These are phyloP conservation scores for Tarenaya hassleriana DNA, from an alignment of 345 rosid species.

Conservation along the genomic window DNA sequence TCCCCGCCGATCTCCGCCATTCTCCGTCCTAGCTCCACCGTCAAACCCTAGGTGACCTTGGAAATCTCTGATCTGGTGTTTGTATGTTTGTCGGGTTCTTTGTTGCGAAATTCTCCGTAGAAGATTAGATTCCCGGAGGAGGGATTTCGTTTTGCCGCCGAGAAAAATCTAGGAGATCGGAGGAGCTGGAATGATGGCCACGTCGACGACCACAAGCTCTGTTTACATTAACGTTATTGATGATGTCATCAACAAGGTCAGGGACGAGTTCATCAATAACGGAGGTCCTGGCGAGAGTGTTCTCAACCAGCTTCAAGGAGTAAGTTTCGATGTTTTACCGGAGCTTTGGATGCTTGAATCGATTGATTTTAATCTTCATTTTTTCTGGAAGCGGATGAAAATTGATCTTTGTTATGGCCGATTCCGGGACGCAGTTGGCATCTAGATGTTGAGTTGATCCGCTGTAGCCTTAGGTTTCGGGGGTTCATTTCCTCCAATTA, in stretches of 20 bases:
- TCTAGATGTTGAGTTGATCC: slow-evolving; percentile 29
- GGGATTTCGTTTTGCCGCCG: neutral
- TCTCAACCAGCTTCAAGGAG: slow-evolving; percentile 88
- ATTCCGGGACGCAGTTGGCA: neutral
- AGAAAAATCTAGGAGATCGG: slow-evolving; percentile 12
- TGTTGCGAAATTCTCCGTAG: neutral
- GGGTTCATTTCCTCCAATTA: neutral
- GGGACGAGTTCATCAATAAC: slow-evolving; percentile 73
- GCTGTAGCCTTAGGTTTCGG: slow-evolving; percentile 34
- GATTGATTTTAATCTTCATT: neutral
- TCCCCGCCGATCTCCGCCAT: slow-evolving; percentile 25
- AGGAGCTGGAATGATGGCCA: slow-evolving; percentile 41
- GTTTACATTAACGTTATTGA: slow-evolving; percentile 87
- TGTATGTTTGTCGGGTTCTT: neutral
- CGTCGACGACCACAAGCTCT: slow-evolving; percentile 56
- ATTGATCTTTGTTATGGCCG: slow-evolving; percentile 1
- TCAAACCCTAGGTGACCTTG: slow-evolving; percentile 25
- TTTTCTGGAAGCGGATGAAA: neutral
- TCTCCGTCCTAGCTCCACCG: slow-evolving; percentile 3
- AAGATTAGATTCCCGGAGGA: slow-evolving; percentile 11
- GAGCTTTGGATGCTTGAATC: neutral
- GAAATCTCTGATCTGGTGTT: neutral
- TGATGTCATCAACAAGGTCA: slow-evolving; percentile 85
- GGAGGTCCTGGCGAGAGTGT: slow-evolving; percentile 87
- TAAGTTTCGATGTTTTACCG: slow-evolving; percentile 29